Percentiles rank a stretch among this genome's conserved stretches.
Evolutionary conservation across 1,284 basidiomycete genomes (phyloP).

Genomic region (Volvariella surrecta): DNA sequence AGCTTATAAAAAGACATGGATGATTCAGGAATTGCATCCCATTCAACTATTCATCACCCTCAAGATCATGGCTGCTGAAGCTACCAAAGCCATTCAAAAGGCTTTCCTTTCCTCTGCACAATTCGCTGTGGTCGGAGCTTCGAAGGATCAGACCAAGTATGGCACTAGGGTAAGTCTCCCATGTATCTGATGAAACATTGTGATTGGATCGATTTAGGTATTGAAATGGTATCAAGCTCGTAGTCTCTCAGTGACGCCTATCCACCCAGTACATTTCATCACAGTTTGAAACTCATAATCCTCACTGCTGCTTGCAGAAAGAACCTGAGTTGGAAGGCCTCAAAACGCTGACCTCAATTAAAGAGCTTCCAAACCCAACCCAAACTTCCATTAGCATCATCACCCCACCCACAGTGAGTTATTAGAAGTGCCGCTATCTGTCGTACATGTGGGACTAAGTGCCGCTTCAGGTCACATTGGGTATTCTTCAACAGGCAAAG

Average conservation of each 20-base stretch:
- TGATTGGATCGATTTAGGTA: conserved; percentile 32
- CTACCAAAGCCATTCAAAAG: conserved; percentile 32
- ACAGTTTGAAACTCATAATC: neutral
- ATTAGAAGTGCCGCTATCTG: neutral
- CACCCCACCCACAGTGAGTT: conserved; percentile 57
- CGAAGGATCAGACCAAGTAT: conserved; percentile 66
- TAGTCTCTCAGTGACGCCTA: conserved; percentile 54
- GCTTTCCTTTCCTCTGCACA: conserved; percentile 51
- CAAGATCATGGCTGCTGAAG: conserved; percentile 13
- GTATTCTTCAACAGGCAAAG: conserved; percentile 56
- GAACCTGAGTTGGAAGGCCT: conserved; percentile 58
- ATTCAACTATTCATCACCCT: too few relatives aligned
- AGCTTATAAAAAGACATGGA: too few relatives aligned
- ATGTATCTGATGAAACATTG: neutral
- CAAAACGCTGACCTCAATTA: conserved; percentile 41
- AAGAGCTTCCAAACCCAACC: conserved; percentile 51
- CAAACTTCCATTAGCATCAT: conserved; percentile 76
- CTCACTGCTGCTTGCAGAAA: conserved; percentile 31
- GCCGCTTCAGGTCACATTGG: conserved; percentile 53
- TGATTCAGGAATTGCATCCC: too few relatives aligned
- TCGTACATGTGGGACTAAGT: conserved; percentile 1
- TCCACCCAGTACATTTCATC: conserved; percentile 48
- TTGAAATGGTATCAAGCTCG: conserved; percentile 69
- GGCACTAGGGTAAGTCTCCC: conserved; percentile 54
- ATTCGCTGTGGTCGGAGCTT: conserved; percentile 75